These are phyloP conservation scores for Delonix regia DNA, from an alignment of 306 rosid genomes.

Conservation along the genomic window DNA sequence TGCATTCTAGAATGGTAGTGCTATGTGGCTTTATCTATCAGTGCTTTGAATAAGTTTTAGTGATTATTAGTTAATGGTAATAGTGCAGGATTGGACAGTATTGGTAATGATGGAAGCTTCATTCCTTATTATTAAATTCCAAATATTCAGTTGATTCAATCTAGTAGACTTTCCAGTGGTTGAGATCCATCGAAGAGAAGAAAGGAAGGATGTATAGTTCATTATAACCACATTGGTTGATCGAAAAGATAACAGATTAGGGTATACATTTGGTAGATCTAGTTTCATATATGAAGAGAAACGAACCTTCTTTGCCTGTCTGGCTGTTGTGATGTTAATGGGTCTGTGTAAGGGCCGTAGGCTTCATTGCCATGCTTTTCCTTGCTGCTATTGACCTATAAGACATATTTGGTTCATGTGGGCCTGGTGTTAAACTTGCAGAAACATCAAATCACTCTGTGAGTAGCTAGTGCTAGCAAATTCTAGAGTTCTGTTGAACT, in stretches of 20 bases:
- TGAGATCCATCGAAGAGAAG: not conserved
- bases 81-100: not conserved
- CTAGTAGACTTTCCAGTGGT: not conserved
- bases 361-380: not conserved
- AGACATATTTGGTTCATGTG: not conserved
- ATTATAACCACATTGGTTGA: not conserved
- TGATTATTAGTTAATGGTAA: constrained; percentile 2
- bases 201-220: not conserved
- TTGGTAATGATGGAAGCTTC: constrained; percentile 5
- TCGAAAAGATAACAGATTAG: not conserved
- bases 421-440: not conserved
- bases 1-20: constrained; percentile 94
- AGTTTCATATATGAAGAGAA: not conserved
- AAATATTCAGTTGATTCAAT: not conserved
- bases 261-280: not conserved
- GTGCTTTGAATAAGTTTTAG: constrained; percentile 12
- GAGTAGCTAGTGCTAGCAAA: not conserved
- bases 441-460: not conserved
- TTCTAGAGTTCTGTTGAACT: not conserved
- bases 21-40: constrained; percentile 11
- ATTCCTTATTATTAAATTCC: not conserved
- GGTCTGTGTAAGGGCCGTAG: not conserved
- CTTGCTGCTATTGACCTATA: not conserved
- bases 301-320: not conserved
- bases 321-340: not conserved